These are phyloP conservation scores for Boletellus deceptivus DNA, from an alignment of 1,284 basidiomycete species.

Conservation along the genomic window DNA sequence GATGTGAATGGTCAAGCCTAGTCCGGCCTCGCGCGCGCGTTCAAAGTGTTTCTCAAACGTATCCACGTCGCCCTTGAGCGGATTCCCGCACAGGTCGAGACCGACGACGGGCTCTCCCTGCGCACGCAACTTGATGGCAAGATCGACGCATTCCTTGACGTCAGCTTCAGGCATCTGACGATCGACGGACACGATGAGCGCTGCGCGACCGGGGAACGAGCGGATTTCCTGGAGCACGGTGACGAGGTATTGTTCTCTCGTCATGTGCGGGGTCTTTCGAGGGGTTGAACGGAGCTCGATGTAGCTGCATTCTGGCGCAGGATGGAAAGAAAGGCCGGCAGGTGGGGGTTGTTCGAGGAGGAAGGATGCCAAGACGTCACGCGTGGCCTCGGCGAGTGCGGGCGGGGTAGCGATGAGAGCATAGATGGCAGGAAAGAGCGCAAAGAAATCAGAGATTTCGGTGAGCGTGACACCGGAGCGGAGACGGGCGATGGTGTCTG, in stretches of 20 bases:
- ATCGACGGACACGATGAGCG: conserved; percentile 72
- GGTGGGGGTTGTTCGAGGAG: conserved; percentile 34
- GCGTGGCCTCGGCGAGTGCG: conserved; percentile 52
- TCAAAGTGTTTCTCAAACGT: conserved; percentile 53
- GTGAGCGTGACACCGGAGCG: conserved; percentile 50
- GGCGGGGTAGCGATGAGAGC: conserved; percentile 62
- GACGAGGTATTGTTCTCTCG: conserved; percentile 55
- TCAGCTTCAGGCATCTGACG: conserved; percentile 55
- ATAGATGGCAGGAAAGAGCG: conserved; percentile 74
- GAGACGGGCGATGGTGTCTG: conserved; percentile 32
- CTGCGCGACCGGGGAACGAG: conserved; percentile 49
- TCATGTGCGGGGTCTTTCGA: conserved; percentile 53
- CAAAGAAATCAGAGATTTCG: conserved; percentile 67
- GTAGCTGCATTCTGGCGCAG: conserved; percentile 54
- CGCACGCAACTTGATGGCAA: conserved; percentile 54
- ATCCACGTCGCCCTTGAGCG: conserved; percentile 58
- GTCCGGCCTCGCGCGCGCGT: conserved; percentile 53
- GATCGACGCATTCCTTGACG: conserved; percentile 53
- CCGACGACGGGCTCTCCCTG: conserved; percentile 69
- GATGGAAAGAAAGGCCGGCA: conserved; percentile 18
- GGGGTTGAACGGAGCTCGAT: conserved; percentile 77
- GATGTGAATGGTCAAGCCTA: conserved; percentile 75
- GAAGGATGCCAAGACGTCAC: conserved; percentile 63
- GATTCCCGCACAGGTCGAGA: conserved; percentile 79
- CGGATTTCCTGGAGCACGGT: conserved; percentile 68